Evolutionary conservation across 75 land plant genomes (phyloP).

Genomic region (Pinus tabuliformis): DNA sequence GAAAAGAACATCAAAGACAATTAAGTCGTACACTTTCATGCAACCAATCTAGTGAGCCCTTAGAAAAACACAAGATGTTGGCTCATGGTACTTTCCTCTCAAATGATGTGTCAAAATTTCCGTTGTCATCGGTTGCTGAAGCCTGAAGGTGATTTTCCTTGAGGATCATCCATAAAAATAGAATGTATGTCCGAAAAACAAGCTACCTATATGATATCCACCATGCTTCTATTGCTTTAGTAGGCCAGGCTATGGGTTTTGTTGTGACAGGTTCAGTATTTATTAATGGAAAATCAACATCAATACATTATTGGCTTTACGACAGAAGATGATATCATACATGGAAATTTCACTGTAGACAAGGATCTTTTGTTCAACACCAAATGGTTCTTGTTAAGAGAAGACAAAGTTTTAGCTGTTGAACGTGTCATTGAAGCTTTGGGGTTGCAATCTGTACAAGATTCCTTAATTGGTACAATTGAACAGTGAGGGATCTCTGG

Average conservation of each 20-base stretch:
- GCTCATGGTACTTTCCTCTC: neutral
- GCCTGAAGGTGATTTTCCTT: neutral
- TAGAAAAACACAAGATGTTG: slow-evolving; percentile 23
- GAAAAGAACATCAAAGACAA: slow-evolving; percentile 42
- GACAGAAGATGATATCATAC: slow-evolving; percentile 98
- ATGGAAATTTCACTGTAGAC: slow-evolving; percentile 94
- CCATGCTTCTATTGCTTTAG: slow-evolving; percentile 52
- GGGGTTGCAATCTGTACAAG: slow-evolving; percentile 81
- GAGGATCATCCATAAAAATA: slow-evolving; percentile 8
- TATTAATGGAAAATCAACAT: slow-evolving; percentile 78
- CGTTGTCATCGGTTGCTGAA: slow-evolving; percentile 10
- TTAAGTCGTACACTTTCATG: slow-evolving; percentile 66
- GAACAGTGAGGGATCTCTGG: slow-evolving; percentile 97
- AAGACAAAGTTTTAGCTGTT: slow-evolving; percentile 81
- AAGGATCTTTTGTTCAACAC: slow-evolving; percentile 94
- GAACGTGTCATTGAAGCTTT: slow-evolving; percentile 93
- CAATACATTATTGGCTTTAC: slow-evolving; percentile 85
- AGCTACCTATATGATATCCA: slow-evolving; percentile 37
- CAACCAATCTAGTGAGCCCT: slow-evolving; percentile 17
- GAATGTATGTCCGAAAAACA: slow-evolving; percentile 16
- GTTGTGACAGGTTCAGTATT: slow-evolving; percentile 55
- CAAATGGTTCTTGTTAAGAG: slow-evolving; percentile 73
- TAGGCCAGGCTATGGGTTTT: slow-evolving; percentile 73
- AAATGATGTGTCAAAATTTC: neutral
- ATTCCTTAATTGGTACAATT: slow-evolving; percentile 94